Conservation (phyloP, 2,329 filamentous ascomycete genomes). For the Biscogniauxia mediterranea region DNA sequence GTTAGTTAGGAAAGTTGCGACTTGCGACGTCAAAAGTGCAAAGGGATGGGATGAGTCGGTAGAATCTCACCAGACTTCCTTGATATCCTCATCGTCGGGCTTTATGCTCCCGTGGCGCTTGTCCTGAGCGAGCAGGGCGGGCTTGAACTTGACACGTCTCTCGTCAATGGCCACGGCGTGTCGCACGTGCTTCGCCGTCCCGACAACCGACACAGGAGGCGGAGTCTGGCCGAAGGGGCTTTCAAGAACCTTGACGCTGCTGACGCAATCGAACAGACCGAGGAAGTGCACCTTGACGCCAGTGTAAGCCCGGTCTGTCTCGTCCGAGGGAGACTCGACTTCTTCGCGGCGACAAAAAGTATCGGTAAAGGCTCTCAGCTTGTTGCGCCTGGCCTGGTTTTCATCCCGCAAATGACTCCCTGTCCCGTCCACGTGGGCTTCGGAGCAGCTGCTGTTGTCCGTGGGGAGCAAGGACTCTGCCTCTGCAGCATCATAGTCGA, state of each 20-base stretch:
- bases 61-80: background rate
- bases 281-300: background rate
- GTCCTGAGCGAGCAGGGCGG: background rate
- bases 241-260: background rate
- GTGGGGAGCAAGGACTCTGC: background rate
- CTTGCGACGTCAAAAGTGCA: too few species aligned
- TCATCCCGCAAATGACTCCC: background rate
- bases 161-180: background rate
- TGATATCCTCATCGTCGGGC: background rate
- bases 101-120: background rate
- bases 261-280: background rate
- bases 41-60: too few species aligned
- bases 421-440: background rate
- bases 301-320: background rate
- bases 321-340: background rate
- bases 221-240: background rate
- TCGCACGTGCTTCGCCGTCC: background rate
- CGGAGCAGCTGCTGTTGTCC: background rate
- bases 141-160: background rate
- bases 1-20: background rate
- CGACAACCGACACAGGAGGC: background rate
- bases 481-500: background rate
- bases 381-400: background rate
- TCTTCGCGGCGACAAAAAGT: background rate
- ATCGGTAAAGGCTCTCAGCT: background rate